Evolutionary conservation across 192 early-diverging fungal genomes (phyloP).

Genomic region (Podila epicladia): DNA sequence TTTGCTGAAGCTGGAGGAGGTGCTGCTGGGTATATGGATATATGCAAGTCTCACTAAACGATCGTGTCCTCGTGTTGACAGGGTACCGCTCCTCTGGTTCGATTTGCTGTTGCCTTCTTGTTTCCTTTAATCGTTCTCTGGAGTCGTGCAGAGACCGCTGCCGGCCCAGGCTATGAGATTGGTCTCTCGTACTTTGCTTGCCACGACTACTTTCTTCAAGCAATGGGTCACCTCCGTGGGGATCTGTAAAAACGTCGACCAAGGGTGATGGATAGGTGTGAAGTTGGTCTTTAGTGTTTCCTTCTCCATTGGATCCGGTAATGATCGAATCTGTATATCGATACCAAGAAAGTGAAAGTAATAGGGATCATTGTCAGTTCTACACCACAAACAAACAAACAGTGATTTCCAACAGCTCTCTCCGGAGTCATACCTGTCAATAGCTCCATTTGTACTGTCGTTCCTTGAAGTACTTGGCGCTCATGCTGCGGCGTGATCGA

Average conservation of each 20-base stretch:
- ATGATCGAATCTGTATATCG: no score
- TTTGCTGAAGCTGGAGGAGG: no score
- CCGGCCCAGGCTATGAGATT: conserved; percentile 17
- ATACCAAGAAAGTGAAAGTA: no score
- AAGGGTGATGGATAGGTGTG: no score
- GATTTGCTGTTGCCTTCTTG: background rate
- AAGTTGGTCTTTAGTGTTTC: no score
- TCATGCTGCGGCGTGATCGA: background rate
- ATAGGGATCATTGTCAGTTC: no score
- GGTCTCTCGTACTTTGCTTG: background rate
- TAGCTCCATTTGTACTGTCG: background rate
- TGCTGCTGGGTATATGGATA: conserved; percentile 29
- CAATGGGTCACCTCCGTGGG: background rate
- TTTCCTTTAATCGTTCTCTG: background rate
- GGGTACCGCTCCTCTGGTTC: background rate
- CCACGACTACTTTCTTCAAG: background rate
- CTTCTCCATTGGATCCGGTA: no score
- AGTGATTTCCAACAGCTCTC: background rate
- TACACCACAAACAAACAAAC: background rate
- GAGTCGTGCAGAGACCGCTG: conserved; percentile 27
- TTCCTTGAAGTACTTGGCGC: background rate
- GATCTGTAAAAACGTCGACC: background rate
- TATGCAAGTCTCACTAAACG: conserved; percentile 38
- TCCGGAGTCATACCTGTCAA: background rate
- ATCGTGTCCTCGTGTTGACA: conserved; percentile 17